Evolutionary conservation across 2,329 filamentous ascomycete genomes (phyloP).

Genomic region (Cladobotryum protrusum): DNA sequence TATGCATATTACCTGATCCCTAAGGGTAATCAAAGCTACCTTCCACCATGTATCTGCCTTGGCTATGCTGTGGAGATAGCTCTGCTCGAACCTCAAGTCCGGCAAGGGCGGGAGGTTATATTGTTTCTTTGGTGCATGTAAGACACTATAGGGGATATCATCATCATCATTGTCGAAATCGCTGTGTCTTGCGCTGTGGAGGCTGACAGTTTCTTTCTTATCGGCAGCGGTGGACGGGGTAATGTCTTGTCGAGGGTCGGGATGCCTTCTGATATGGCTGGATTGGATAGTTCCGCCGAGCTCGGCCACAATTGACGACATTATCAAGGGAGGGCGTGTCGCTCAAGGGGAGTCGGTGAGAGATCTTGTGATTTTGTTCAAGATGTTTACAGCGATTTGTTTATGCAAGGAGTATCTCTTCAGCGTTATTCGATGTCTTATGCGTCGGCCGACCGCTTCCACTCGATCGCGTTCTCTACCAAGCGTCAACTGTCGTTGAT

Average conservation of each 20-base stretch:
- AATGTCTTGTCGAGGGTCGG: constrained; percentile 67
- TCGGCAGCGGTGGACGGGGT: constrained; percentile 39
- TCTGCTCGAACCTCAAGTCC: constrained; percentile 95
- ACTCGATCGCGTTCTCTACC: no score
- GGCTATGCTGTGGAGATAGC: constrained; percentile 85
- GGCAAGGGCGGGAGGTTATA: constrained; percentile 60
- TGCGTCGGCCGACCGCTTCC: no score
- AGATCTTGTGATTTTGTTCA: no score
- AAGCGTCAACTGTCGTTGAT: background rate
- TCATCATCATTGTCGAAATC: constrained; percentile 39
- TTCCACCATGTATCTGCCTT: constrained; percentile 72
- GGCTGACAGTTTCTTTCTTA: constrained; percentile 5
- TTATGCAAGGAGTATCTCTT: background rate
- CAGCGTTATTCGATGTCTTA: no score
- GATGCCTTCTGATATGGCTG: constrained; percentile 66
- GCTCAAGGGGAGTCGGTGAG: background rate
- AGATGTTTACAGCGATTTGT: background rate
- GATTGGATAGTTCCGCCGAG: constrained; percentile 76
- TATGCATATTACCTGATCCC: constrained; percentile 65
- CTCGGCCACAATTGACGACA: constrained; percentile 56
- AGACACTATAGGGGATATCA: constrained; percentile 62
- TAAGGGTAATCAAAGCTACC: constrained; percentile 74
- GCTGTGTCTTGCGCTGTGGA: constrained; percentile 14
- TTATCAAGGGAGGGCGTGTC: constrained; percentile 23
- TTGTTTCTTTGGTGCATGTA: constrained; percentile 46